Base-by-base conservation (phyloP, 352 stramenopile genomes). In the Thalassiosira mediterranea region DNA sequence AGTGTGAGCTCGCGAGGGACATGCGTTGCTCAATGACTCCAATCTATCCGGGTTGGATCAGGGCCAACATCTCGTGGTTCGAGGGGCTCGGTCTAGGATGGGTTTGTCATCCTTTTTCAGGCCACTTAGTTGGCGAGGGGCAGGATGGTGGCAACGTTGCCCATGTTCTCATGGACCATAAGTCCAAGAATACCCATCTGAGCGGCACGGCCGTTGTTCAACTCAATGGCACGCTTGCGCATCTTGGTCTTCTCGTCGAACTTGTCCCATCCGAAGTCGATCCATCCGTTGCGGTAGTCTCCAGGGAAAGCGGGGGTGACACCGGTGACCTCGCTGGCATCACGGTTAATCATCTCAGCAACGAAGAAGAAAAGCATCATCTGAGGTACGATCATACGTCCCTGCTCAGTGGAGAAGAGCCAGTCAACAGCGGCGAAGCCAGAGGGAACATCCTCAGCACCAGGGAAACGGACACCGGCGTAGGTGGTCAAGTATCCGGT, bases 231-330 rank as follows among this genome's bases (percentile, higher is more conserved):
- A 69, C 81, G 64, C 73, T 87, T 86, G 40, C 17, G 60, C 34
- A 81, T 64, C 75, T 89, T 82, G 25, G 56, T 75, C 42, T 82
- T 74, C 37, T 88, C 78, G 68, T 84, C 73, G 66, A 83, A 83
- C 26, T 38, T 60, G 58, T 81, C 76, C 79, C 85, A 84, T 54
- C 87, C 83, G 58, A 86, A 90, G 72, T 89, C 80, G 65, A 88
- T 58, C 51, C 51, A 52, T 54, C 72, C 81, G 52, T 91, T 89
- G 52, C 83, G 83, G 83, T 86, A 89, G 34, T 89, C 83, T 69
- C 83, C 82, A 32, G 59, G 29, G 66, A 87, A 87, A 48, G 86
- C 81, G n/a, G 21, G 19, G 8, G 32, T 70, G 17, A 67, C 26
- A 48, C 44, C 61, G 11, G 46, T 37, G 19, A 19, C 23, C 3